These are phyloP conservation scores for Microcyclosporella mali DNA, from an alignment of 2,329 filamentous ascomycete species.

Conservation along the genomic window DNA sequence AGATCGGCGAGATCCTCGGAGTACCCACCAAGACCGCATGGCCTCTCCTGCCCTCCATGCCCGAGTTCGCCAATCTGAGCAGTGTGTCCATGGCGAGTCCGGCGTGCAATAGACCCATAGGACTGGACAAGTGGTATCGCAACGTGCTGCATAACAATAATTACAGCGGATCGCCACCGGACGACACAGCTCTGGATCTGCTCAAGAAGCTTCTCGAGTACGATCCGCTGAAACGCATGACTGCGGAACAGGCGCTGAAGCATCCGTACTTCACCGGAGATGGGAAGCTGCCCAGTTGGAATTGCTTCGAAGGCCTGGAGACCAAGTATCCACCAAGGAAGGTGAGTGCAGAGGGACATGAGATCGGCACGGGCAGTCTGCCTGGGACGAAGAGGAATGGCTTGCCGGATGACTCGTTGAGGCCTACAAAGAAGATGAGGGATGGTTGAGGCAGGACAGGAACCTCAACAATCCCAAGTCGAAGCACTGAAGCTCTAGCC, in stretches of 20 bases:
- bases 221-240: conserved; percentile 81
- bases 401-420: conserved; percentile 72
- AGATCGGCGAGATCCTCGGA: conserved; percentile 95
- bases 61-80: conserved; percentile 57
- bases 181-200: conserved; percentile 66
- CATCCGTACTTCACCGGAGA: conserved; percentile 74
- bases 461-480: no score
- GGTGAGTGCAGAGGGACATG: conserved; percentile 91
- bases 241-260: conserved; percentile 79
- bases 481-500: no score
- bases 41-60: conserved; percentile 78
- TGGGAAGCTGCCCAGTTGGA: conserved; percentile 53
- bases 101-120: conserved; percentile 48
- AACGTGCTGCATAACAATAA: conserved; percentile 44
- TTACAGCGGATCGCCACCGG: conserved; percentile 42
- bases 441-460: conserved; percentile 40
- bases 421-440: conserved; percentile 50
- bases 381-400: conserved; percentile 88
- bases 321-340: conserved; percentile 83
- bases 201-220: conserved; percentile 82
- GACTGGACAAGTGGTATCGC: conserved; percentile 63
- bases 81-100: conserved; percentile 40
- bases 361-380: conserved; percentile 79
- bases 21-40: conserved; percentile 82
- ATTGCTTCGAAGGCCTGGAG: conserved; percentile 87